Conservation (phyloP, 371 early-diverging fungal species). For the Sporodiniella umbellata region DNA sequence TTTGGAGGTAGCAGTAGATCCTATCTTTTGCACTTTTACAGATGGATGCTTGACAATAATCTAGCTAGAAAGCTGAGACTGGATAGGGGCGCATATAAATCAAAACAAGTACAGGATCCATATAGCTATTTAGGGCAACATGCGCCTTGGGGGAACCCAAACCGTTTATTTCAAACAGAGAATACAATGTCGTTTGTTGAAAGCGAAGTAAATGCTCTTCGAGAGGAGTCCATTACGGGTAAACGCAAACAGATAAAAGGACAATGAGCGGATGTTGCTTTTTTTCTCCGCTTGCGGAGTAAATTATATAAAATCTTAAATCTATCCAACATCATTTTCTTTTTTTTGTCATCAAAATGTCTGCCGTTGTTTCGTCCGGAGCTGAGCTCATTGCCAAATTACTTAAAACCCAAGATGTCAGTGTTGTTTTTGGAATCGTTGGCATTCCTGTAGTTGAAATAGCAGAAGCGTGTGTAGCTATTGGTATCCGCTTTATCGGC, state of each 20-base stretch:
- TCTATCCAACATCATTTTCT: conserved; percentile 1
- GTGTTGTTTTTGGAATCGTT: conserved; percentile 79
- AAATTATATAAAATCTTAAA: too few species aligned
- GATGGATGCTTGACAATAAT: conserved; percentile 33
- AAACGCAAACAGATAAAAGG: conserved; percentile 21
- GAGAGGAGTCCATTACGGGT: conserved; percentile 31
- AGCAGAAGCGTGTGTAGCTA: conserved; percentile 70
- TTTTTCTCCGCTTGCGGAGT: not conserved
- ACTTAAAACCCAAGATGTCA: conserved; percentile 62
- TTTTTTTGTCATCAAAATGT: not conserved
- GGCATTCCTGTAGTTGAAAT: conserved; percentile 80
- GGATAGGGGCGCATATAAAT: conserved; percentile 14
- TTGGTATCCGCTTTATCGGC: conserved; percentile 71
- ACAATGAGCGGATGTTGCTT: not conserved
- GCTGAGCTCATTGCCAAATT: conserved; percentile 61
- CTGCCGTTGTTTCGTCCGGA: conserved; percentile 42
- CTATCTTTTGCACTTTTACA: conserved; percentile 36
- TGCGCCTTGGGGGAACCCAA: conserved; percentile 28
- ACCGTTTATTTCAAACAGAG: conserved; percentile 22
- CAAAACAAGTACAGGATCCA: conserved; percentile 17
- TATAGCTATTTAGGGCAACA: conserved; percentile 43
- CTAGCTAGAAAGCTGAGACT: conserved; percentile 38
- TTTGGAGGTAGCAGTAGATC: conserved; percentile 38
- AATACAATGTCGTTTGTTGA: conserved; percentile 22
- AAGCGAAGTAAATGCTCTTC: conserved; percentile 23